Conservation (phyloP, 768 basidiomycete species). For the Lanmaoa rubissima region DNA sequence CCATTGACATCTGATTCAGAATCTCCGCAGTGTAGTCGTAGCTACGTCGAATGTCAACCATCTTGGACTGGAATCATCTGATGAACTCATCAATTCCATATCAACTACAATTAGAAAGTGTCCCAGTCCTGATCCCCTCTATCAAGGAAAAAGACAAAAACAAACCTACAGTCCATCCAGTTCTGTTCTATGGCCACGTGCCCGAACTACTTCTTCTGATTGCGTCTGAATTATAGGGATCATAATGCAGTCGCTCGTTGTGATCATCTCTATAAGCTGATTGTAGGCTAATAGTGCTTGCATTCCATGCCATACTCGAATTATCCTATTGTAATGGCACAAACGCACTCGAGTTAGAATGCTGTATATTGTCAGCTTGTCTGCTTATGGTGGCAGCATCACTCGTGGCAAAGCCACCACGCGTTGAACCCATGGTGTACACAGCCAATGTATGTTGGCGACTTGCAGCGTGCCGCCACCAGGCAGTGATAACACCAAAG, state of each 20-base stretch:
- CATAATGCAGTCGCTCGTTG: slow-evolving; percentile 19
- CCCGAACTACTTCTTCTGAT: slow-evolving; percentile 28
- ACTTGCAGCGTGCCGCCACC: slow-evolving; percentile 47
- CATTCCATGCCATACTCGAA: slow-evolving; percentile 55
- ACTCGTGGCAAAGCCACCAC: slow-evolving; percentile 28
- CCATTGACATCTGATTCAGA: too few relatives aligned
- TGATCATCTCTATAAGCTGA: slow-evolving; percentile 37
- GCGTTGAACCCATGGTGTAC: slow-evolving; percentile 41
- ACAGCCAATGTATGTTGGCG: slow-evolving; percentile 31
- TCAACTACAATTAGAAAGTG: too few relatives aligned
- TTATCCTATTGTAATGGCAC: slow-evolving; percentile 68
- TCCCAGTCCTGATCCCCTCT: slow-evolving; percentile 7
- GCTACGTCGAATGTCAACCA: too few relatives aligned
- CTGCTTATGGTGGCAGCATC: slow-evolving; percentile 20
- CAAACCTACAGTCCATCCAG: neutral
- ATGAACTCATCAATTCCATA: too few relatives aligned
- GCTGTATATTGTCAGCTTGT: slow-evolving; percentile 30
- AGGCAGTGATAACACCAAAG: slow-evolving; percentile 46
- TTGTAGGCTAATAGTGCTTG: slow-evolving; percentile 47
- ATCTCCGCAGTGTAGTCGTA: too few relatives aligned
- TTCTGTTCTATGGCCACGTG: slow-evolving; percentile 22
- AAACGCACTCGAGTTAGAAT: slow-evolving; percentile 68
- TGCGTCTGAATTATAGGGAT: slow-evolving; percentile 27
- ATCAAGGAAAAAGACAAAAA: neutral
- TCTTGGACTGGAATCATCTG: too few relatives aligned